Percentiles rank a stretch among this genome's conserved stretches.
phyloP scores from a whole-genome alignment of 768 basidiomycete genomes.

The Russula sp. region DNA sequence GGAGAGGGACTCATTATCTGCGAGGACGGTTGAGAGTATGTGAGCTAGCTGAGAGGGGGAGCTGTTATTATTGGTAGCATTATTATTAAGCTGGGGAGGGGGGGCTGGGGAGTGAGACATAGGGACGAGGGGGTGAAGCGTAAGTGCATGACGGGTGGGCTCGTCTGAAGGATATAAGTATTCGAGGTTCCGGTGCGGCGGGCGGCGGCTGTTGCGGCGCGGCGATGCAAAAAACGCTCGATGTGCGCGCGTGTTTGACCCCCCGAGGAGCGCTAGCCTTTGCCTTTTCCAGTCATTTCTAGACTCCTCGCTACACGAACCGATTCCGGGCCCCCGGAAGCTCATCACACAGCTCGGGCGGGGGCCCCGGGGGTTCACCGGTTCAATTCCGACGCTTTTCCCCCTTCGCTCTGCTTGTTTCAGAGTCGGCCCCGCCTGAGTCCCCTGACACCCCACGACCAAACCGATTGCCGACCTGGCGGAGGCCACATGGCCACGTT shows the following conservation, averaged over 20 bases:
- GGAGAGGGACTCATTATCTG: constrained; percentile 22
- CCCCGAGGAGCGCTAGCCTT: constrained; percentile 23
- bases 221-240: constrained; percentile 22
- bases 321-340: constrained; percentile 18
- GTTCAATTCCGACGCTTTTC: constrained; percentile 4
- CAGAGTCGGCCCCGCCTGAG: not conserved
- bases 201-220: constrained; percentile 24
- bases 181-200: constrained; percentile 23
- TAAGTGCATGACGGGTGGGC: constrained; percentile 19
- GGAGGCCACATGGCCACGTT: constrained; percentile 2
- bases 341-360: constrained; percentile 6
- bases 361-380: constrained; percentile 1
- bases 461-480: constrained; percentile 13
- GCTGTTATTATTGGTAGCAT: constrained; percentile 1
- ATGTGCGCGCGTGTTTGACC: constrained; percentile 21
- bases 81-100: constrained; percentile 21
- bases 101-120: constrained; percentile 23
- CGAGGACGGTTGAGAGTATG: constrained; percentile 24
- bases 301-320: not conserved
- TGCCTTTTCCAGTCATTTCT: constrained; percentile 17
- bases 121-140: constrained; percentile 21
- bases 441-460: constrained; percentile 15
- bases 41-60: constrained; percentile 23
- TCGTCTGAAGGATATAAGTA: constrained; percentile 24
- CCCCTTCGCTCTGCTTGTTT: not conserved